Base-by-base conservation (phyloP, 352 stramenopile genomes). In the Phytopythium oedochilum region DNA sequence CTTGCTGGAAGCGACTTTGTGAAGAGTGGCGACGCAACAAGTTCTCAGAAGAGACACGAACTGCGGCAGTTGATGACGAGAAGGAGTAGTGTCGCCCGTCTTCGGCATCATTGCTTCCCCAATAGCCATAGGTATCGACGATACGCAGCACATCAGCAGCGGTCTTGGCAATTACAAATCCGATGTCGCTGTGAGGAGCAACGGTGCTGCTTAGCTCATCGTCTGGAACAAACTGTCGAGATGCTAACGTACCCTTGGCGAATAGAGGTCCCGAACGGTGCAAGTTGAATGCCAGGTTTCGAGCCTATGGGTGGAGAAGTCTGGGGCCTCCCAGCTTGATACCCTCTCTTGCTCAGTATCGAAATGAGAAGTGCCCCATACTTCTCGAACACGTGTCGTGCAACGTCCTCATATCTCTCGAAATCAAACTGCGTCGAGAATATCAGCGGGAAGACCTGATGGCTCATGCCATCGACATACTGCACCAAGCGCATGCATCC, bases 141-240 rank as follows among this genome's bases (percentile, higher is more conserved):
- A 88, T 84, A n/a, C 73, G 62, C 17, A 83, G 69, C 25, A 86
- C 75, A 11, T 66, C 61, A 1, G 72, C 72, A 11, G 79, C 75
- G 10, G 51, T 70, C 60, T 70, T 78, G 5, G 76, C 71, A 28
- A 89, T 68, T 8, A 88, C 63, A 68, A 89, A 83, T 0, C 79
- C 76, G 56, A 88, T 81, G 60, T 89, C 79, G 0, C 79, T 89
- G 31, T n/a, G n/a, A n/a, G n/a, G n/a, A n/a, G n/a, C n/a, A n/a
- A n/a, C n/a, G n/a, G n/a, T n/a, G n/a, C n/a, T n/a, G n/a, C n/a
- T n/a, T n/a, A 55, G 22, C 44, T 15, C 10, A 39, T 0, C 34
- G n/a, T 18, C 14, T 39, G 17, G 34, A n/a, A 39, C 34, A 39
- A 28, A 34, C 2, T 14, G 36, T 28, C 9, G 52, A 15, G 9